phyloP scores from a whole-genome alignment of 331 rosid genomes.

The Prunus yedoensis region DNA sequence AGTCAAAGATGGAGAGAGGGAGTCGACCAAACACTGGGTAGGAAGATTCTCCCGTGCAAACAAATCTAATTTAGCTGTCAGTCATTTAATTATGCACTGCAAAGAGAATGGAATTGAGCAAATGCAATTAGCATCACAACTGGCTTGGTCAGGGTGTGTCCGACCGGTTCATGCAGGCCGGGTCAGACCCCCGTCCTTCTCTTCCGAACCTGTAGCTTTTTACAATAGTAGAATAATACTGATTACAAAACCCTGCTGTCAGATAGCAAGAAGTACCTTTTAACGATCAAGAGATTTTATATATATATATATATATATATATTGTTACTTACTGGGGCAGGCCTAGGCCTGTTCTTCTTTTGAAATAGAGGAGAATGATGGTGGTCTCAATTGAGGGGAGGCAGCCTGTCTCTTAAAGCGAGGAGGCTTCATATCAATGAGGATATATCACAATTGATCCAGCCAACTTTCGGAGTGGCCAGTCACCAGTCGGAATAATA shows the following conservation, averaged over 20 bases:
- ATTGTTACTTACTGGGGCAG: constrained; percentile 20
- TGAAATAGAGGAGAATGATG: constrained; percentile 44
- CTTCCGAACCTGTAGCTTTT: constrained; percentile 22
- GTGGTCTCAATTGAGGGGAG: constrained; percentile 57
- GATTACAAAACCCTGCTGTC: constrained; percentile 11
- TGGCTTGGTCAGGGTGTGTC: constrained; percentile 61
- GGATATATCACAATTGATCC: neutral
- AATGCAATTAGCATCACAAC: constrained; percentile 51
- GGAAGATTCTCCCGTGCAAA: constrained; percentile 52
- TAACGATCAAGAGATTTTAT: constrained; percentile 14
- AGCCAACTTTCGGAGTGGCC: no score
- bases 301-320: constrained; percentile 17
- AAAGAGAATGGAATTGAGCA: constrained; percentile 25
- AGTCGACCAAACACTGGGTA: constrained; percentile 22
- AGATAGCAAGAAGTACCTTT: constrained; percentile 22
- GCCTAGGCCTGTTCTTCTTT: neutral
- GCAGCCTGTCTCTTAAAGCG: constrained; percentile 73
- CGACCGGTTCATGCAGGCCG: constrained; percentile 76
- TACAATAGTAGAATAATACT: neutral
- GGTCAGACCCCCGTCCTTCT: constrained; percentile 44
- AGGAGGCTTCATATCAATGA: constrained; percentile 31
- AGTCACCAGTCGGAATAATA: no score
- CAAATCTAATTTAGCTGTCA: constrained; percentile 41
- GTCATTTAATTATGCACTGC: constrained; percentile 32
- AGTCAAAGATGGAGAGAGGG: constrained; percentile 7